Conservation (phyloP, 371 early-diverging fungal genomes). For the Rhizopus sp. region DNA sequence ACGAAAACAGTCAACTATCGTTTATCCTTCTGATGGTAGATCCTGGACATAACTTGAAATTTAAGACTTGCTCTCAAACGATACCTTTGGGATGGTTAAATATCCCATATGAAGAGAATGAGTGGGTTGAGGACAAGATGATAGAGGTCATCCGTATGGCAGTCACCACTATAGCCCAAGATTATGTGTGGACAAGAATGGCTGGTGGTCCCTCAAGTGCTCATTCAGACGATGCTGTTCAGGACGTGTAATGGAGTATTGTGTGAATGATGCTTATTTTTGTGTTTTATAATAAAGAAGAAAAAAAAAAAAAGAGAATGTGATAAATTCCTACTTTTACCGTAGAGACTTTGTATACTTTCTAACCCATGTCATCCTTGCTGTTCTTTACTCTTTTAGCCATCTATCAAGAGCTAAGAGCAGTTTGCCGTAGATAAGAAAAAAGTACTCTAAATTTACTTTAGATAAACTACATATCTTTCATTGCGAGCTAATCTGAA, state of each 20-base stretch:
- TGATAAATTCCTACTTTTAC: too few species aligned
- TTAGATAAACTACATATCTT: too few species aligned
- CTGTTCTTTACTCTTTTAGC: too few species aligned
- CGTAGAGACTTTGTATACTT: too few species aligned
- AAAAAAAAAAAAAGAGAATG: too few species aligned
- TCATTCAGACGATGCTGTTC: slow-evolving; percentile 3
- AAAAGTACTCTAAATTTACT: too few species aligned
- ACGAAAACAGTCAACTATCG: slow-evolving; percentile 39
- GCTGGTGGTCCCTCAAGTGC: slow-evolving; percentile 25
- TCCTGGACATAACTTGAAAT: slow-evolving; percentile 62
- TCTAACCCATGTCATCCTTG: too few species aligned
- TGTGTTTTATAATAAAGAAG: too few species aligned
- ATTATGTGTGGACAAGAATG: slow-evolving; percentile 75
- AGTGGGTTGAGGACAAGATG: slow-evolving; percentile 72
- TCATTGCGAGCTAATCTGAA: too few species aligned
- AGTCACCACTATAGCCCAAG: slow-evolving; percentile 63
- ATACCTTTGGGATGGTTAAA: slow-evolving; percentile 62
- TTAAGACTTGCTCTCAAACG: slow-evolving; percentile 62
- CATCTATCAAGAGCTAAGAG: too few species aligned
- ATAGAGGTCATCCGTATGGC: slow-evolving; percentile 58
- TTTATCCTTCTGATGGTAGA: slow-evolving; percentile 60
- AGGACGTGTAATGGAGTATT: slow-evolving; percentile 10
- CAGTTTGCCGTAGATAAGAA: too few species aligned
- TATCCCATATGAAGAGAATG: slow-evolving; percentile 67
- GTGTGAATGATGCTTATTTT: too few species aligned